These are phyloP conservation scores for Penicillium manginii DNA, from an alignment of 495 filamentous ascomycete genomes.

Conservation along the genomic window DNA sequence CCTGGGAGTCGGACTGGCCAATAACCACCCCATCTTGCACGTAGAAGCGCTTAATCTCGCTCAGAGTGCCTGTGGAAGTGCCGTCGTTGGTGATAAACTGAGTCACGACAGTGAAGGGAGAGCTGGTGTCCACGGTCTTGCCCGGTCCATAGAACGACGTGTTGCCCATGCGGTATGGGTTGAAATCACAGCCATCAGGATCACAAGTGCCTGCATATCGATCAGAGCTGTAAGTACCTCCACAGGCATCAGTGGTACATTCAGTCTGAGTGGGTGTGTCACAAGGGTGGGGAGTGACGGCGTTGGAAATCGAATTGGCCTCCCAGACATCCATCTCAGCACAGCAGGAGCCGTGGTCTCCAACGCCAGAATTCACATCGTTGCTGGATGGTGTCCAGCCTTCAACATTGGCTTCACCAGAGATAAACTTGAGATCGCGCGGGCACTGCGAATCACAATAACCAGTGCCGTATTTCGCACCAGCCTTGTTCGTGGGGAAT, in stretches of 20 bases:
- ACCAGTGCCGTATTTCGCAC: slow-evolving; percentile 72
- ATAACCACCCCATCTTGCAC: slow-evolving; percentile 70
- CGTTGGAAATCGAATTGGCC: slow-evolving; percentile 63
- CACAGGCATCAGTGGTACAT: slow-evolving; percentile 62
- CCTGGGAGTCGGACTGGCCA: slow-evolving; percentile 56
- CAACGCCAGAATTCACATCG: slow-evolving; percentile 62
- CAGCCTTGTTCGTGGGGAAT: slow-evolving; percentile 63
- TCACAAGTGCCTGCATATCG: slow-evolving; percentile 66
- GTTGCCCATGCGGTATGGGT: slow-evolving; percentile 70
- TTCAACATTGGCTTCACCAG: slow-evolving; percentile 64
- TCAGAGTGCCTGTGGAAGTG: slow-evolving; percentile 56
- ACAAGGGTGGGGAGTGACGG: slow-evolving; percentile 68
- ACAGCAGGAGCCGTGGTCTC: slow-evolving; percentile 68
- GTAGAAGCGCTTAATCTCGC: slow-evolving; percentile 72
- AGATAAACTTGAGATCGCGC: slow-evolving; percentile 67
- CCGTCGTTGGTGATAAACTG: slow-evolving; percentile 66
- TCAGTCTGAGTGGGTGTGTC: slow-evolving; percentile 55
- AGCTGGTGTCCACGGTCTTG: slow-evolving; percentile 64
- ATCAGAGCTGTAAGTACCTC: slow-evolving; percentile 46
- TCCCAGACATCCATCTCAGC: slow-evolving; percentile 77
- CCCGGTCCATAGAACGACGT: slow-evolving; percentile 64
- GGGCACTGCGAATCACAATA: slow-evolving; percentile 79
- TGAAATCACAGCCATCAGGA: slow-evolving; percentile 80
- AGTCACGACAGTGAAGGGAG: slow-evolving; percentile 68
- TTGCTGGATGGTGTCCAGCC: slow-evolving; percentile 62